Base-by-base conservation (phyloP, 2,329 filamentous ascomycete genomes). In the Capronia coronata region DNA sequence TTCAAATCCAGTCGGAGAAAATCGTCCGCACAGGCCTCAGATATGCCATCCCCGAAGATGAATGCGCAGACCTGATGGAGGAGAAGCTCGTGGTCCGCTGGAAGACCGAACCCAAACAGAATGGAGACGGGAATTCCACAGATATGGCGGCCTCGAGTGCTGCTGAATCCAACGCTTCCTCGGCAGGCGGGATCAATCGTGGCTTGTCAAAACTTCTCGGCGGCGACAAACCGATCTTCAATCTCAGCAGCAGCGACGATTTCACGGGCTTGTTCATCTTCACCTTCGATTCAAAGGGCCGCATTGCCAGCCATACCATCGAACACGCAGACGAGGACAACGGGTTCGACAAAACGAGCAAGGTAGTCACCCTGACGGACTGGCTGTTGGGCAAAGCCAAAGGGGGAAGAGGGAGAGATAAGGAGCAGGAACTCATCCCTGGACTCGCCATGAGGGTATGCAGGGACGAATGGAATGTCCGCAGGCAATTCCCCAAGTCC, bases 191-290 rank as follows among this genome's bases (percentile, higher is more conserved):
- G 10, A 65, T 63, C 30, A 70, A 71, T 54, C 62, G 67, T 51
- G 64, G 69, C 9, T 62, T 73, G 2, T 70, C 66, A 44, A 63
- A 66, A 30, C 62, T 80, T 34, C 70, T 83, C 3, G 72, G 75
- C 10, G 75, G 79, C 43, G 73, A 77, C 14, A 51, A 54, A 34
- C 68, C 75, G 58, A 71, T 73, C 19, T 71, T 73, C 60, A 68
- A 68, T 23, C 58, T 71, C 4, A 77, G 79, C 48, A 77, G 79
- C 43, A 78, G 79, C 53, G 84, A 86, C 62, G 47, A 51, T 7
- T 97, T 97, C 61, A 87, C 83, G 1, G 93, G 93, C 0, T 69
- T 97, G 9, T 98, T 97, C 68, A 84, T 95, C 51, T 98, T 98
- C 66, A 87, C 94, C 58, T 98, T 98, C 65, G 93, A 97, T 63